Evolutionary conservation across 495 filamentous ascomycete genomes (phyloP), one percentile per base, ranked within the genome.

Genomic region (Podospora pseudopauciseta): DNA sequence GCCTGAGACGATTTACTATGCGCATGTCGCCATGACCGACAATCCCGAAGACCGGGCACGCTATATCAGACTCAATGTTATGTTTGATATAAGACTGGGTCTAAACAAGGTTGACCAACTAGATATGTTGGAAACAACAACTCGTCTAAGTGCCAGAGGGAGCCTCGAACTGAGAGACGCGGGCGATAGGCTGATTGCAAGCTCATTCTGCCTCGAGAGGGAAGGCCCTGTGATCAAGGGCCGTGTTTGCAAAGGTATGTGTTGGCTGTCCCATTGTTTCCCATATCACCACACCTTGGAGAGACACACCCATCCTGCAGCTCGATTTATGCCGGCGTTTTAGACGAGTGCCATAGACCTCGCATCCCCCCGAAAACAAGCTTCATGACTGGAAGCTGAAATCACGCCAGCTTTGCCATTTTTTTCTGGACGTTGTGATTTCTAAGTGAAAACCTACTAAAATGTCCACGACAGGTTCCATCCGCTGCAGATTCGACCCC

Each of bases 191-290:
- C 74, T 80, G 5, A 70, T 80, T 13, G 76, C 77, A 2, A 80
- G 79, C 69, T 76, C 75, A 0, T 80, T 80, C 39, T 80, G 76
- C 71, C 79, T 78, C 55, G 76, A 80, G 63, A 76, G 74, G 68
- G 70, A 76, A 6, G 49, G 65, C 61, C 74, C 73, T 39, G 67
- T 58, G 3, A 11, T 69, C 49, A 74, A 69, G 2, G 69, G 68
- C 11, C 77, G 67, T 39, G 71, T 58, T 49, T 78, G 72, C 28
- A 71, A 68, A 61, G 78, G 78, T 80, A 71, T 60, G 28, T 28
- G 19, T 26, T 20, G 5, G 18, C 5, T 26, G 65, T 44, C 66
- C 5, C 23, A 23, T 23, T 23, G 23, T 2, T 65, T 49, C 27
- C 28, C 4, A 15, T 11, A 7, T 54, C 44, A 64, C 27, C 59